phyloP scores from a whole-genome alignment of 2,329 filamentous ascomycete species.

The Thelonectria blattea region DNA sequence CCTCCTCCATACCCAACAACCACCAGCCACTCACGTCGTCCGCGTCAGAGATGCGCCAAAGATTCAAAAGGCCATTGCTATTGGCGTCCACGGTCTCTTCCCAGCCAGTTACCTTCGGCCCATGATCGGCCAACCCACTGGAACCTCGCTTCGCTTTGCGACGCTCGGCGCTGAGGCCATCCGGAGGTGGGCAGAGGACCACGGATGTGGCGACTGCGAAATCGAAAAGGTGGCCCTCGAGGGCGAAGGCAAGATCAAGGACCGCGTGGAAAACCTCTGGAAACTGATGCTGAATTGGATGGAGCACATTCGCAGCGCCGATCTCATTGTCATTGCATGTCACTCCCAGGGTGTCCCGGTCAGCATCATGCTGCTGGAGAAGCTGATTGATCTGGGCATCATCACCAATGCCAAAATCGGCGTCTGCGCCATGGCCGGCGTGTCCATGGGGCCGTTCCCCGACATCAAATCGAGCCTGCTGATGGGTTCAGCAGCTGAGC shows the following conservation, averaged over 20 bases:
- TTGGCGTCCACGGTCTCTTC: slow-evolving; percentile 94
- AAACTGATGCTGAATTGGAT: slow-evolving; percentile 95
- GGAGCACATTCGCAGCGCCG: slow-evolving; percentile 83
- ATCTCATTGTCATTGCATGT: slow-evolving; percentile 90
- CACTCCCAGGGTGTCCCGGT: slow-evolving; percentile 97
- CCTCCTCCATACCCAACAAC: slow-evolving; percentile 60
- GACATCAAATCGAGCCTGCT: slow-evolving; percentile 91
- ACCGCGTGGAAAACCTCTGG: slow-evolving; percentile 92
- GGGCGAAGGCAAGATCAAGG: slow-evolving; percentile 89
- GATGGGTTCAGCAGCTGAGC: slow-evolving; percentile 87
- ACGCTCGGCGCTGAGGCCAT: slow-evolving; percentile 86
- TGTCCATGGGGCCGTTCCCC: slow-evolving; percentile 90
- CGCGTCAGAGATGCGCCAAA: slow-evolving; percentile 71
- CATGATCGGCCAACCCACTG: slow-evolving; percentile 92
- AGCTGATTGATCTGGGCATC: slow-evolving; percentile 88
- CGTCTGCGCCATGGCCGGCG: slow-evolving; percentile 88
- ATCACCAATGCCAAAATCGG: slow-evolving; percentile 79
- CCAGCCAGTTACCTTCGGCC: slow-evolving; percentile 86
- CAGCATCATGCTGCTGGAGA: slow-evolving; percentile 88
- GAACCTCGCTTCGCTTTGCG: slow-evolving; percentile 92
- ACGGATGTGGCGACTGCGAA: slow-evolving; percentile 76
- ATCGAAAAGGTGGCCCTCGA: slow-evolving; percentile 95
- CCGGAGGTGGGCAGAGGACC: slow-evolving; percentile 76
- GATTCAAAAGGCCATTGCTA: slow-evolving; percentile 86
- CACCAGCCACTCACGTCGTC: slow-evolving; percentile 72